Evolutionary conservation across 164 flowering plant species (phyloP).

Genomic region (Berberis vulgaris): DNA sequence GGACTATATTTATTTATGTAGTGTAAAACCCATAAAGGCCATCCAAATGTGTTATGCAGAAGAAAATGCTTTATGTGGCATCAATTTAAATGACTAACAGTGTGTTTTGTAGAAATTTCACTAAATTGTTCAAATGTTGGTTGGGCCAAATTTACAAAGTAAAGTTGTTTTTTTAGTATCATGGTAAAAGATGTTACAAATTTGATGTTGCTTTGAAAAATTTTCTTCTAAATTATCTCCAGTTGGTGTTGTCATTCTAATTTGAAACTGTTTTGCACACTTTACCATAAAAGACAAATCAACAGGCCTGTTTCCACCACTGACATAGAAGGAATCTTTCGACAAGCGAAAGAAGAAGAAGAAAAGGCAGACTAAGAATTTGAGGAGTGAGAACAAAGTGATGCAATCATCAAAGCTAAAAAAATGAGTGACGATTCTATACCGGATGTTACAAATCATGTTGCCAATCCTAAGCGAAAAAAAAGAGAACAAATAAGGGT

Average conservation of each 20-base stretch:
- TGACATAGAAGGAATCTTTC: constrained; percentile 68
- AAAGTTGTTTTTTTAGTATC: too few species aligned
- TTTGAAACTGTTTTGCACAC: neutral
- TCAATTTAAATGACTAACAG: too few species aligned
- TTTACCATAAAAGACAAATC: constrained; percentile 56
- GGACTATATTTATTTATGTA: too few species aligned
- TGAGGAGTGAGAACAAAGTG: constrained; percentile 36
- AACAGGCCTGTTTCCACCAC: constrained; percentile 53
- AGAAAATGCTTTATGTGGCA: too few species aligned
- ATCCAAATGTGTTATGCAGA: too few species aligned
- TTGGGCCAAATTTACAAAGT: too few species aligned
- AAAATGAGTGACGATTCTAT: constrained; percentile 8
- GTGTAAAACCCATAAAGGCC: too few species aligned
- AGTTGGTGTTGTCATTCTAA: neutral
- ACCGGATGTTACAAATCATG: constrained; percentile 12
- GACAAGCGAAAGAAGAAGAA: constrained; percentile 65
- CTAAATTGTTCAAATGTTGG: too few species aligned
- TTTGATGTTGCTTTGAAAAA: too few species aligned
- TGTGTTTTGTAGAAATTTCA: too few species aligned
- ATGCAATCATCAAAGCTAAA: constrained; percentile 16
- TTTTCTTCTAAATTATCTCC: neutral
- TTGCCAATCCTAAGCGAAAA: constrained; percentile 29
- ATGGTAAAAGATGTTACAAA: too few species aligned
- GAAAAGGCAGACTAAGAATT: constrained; percentile 54
- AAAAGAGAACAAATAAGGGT: constrained; percentile 25